Conservation (phyloP, 2,329 filamentous ascomycete species). For the Cyphellophora europaea region DNA sequence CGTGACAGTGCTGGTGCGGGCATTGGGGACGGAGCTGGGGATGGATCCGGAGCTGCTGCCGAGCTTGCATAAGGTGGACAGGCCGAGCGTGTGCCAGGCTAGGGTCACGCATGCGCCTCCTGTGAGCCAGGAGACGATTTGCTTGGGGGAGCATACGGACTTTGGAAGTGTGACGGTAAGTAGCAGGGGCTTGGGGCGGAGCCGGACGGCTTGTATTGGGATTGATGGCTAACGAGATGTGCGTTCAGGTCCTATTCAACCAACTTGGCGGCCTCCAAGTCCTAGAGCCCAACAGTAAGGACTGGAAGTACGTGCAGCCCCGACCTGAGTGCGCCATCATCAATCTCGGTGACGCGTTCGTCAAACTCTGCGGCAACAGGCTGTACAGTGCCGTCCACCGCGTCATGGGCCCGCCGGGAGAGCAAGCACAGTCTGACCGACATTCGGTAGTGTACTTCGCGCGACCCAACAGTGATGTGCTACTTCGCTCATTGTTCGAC, state of each 20-base stretch:
- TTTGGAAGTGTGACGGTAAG: conserved; percentile 29
- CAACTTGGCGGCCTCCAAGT: conserved; percentile 28
- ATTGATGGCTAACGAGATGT: too few species aligned
- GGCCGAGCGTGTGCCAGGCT: conserved; percentile 14
- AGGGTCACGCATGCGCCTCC: conserved; percentile 17
- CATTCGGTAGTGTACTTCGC: conserved; percentile 17
- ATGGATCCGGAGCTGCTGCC: conserved; percentile 20
- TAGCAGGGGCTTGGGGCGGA: too few species aligned
- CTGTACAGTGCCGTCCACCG: conserved; percentile 24
- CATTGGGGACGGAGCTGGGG: conserved; percentile 20
- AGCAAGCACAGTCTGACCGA: conserved; percentile 11
- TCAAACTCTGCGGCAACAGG: conserved; percentile 33
- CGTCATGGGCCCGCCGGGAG: conserved; percentile 18
- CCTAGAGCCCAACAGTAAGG: conserved; percentile 16
- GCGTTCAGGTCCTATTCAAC: conserved; percentile 28
- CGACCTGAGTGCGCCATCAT: conserved; percentile 26
- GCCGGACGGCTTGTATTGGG: too few species aligned
- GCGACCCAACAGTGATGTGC: conserved; percentile 8
- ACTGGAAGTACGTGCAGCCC: conserved; percentile 19
- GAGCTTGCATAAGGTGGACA: conserved; percentile 16
- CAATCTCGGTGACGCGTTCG: conserved; percentile 39
- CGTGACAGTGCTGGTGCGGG: conserved; percentile 10
- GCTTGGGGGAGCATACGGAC: conserved; percentile 25
- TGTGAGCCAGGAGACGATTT: conserved; percentile 20
- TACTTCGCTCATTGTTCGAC: conserved; percentile 5